Evolutionary conservation across 306 rosid genomes (phyloP).

Genomic region (Prunus padus): DNA sequence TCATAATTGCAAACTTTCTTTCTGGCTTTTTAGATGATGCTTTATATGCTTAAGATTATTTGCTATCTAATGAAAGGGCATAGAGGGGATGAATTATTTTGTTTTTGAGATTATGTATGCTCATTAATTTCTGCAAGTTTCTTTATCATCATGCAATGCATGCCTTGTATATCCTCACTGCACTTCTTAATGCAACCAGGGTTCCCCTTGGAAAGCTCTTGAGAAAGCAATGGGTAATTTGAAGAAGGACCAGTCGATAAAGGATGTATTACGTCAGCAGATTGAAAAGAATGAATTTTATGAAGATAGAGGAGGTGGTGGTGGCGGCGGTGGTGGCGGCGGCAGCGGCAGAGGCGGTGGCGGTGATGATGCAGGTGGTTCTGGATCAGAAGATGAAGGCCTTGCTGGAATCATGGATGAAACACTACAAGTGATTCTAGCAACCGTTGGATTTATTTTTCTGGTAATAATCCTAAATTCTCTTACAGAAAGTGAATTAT

Average conservation of each 20-base stretch:
- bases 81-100: not conserved
- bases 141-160: no score
- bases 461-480: conserved; percentile 47
- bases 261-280: conserved; percentile 59
- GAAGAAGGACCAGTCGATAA: no score
- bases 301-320: conserved; percentile 46
- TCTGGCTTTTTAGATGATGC: not conserved
- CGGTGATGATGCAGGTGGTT: conserved; percentile 29
- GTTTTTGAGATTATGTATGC: not conserved
- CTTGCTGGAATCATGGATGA: conserved; percentile 56
- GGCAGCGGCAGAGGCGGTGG: conserved; percentile 29
- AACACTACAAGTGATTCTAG: conserved; percentile 62
- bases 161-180: no score
- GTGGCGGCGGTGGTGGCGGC: conserved; percentile 42
- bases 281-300: conserved; percentile 49
- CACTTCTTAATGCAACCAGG: no score
- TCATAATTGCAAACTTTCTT: not conserved
- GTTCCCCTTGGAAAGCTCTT: no score
- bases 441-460: conserved; percentile 63
- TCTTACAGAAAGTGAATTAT: no score
- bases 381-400: conserved; percentile 63
- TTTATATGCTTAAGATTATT: not conserved
- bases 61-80: not conserved
- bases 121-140: no score
- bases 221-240: no score